Evolutionary conservation across 1,139 yeast species (phyloP).

Genomic region (Hansenula lynferdii): DNA sequence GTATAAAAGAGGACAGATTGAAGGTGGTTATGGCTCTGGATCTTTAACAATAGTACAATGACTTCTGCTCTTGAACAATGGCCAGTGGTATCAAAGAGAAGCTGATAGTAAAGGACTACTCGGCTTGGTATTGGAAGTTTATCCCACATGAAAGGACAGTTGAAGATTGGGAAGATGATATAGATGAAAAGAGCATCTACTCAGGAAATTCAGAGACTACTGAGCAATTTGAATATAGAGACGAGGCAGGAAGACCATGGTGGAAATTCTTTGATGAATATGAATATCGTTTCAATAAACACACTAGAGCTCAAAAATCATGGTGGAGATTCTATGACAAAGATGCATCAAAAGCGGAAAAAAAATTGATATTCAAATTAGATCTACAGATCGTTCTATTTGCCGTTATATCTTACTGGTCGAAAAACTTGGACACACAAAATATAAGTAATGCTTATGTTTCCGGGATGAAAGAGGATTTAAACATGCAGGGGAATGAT

Average conservation of each 20-base stretch:
- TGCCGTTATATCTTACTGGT: constrained; percentile 57
- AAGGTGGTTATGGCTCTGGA: too few species aligned
- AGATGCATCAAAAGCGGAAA: constrained; percentile 42
- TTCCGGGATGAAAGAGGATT: constrained; percentile 45
- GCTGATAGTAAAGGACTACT: background rate
- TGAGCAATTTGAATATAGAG: constrained; percentile 2
- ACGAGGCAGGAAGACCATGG: constrained; percentile 48
- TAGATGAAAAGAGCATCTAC: background rate
- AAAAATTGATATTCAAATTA: constrained; percentile 42
- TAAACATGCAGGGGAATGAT: constrained; percentile 54
- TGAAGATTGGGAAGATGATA: background rate
- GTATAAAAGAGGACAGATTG: too few species aligned
- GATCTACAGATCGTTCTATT: constrained; percentile 48
- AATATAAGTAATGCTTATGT: constrained; percentile 57
- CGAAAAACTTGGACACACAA: constrained; percentile 55
- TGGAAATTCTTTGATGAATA: constrained; percentile 49
- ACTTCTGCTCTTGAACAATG: too few species aligned
- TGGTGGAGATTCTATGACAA: constrained; percentile 48
- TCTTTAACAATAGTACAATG: too few species aligned
- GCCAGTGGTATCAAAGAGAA: background rate
- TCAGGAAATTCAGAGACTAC: background rate
- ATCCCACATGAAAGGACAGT: background rate
- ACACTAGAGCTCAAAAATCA: constrained; percentile 32
- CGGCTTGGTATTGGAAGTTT: background rate
- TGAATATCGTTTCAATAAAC: constrained; percentile 39